phyloP scores from a whole-genome alignment of 2,329 filamentous ascomycete species.

The Pseudopyricularia cyperi region DNA sequence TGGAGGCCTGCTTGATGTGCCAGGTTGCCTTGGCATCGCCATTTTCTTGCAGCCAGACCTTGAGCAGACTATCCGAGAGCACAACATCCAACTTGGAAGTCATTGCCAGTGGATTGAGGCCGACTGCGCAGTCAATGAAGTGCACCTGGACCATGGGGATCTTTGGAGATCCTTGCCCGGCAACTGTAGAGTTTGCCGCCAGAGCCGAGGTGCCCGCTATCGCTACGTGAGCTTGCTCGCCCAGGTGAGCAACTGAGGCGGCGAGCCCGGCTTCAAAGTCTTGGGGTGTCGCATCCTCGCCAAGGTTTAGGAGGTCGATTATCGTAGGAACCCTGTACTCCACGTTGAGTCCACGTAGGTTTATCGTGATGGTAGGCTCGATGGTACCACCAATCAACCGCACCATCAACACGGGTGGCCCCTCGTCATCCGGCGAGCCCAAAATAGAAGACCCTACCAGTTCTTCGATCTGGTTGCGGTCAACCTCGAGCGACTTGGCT shows the following conservation, averaged over 20 bases:
- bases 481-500: slow-evolving; percentile 47
- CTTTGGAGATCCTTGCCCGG: slow-evolving; percentile 22
- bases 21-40: slow-evolving; percentile 50
- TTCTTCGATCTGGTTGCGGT: slow-evolving; percentile 55
- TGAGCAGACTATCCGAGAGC: slow-evolving; percentile 63
- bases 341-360: slow-evolving; percentile 69
- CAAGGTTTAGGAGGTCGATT: slow-evolving; percentile 64
- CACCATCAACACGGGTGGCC: slow-evolving; percentile 59
- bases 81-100: slow-evolving; percentile 67
- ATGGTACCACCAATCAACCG: slow-evolving; percentile 89
- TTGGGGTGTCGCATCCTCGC: slow-evolving; percentile 52
- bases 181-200: slow-evolving; percentile 3
- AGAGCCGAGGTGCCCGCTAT: slow-evolving; percentile 21
- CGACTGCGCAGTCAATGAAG: slow-evolving; percentile 68
- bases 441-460: slow-evolving; percentile 45
- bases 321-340: slow-evolving; percentile 82
- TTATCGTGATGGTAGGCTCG: slow-evolving; percentile 80
- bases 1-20: slow-evolving; percentile 64
- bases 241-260: slow-evolving; percentile 66
- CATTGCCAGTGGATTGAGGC: slow-evolving; percentile 67
- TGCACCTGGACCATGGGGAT: slow-evolving; percentile 60
- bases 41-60: slow-evolving; percentile 52
- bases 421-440: slow-evolving; percentile 12
- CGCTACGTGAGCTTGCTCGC: slow-evolving; percentile 45
- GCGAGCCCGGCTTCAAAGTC: slow-evolving; percentile 66